phyloP scores from a whole-genome alignment of 768 basidiomycete species.

The Termitomyces titanicus region DNA sequence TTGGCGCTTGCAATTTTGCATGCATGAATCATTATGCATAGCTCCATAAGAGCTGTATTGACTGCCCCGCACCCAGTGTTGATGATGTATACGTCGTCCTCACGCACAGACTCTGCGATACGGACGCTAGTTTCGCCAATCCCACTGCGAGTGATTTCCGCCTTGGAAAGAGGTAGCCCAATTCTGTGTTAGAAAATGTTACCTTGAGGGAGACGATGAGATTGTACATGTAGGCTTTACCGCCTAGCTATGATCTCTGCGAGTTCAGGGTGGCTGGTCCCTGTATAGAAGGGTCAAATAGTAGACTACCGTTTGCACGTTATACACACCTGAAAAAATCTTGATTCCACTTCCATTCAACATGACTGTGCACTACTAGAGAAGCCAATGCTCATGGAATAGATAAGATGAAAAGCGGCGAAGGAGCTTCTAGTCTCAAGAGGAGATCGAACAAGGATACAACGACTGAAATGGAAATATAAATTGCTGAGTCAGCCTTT shows the following conservation, averaged over 20 bases:
- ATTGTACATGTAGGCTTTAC: constrained; percentile 40
- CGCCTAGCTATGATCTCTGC: constrained; percentile 91
- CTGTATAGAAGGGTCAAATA: constrained; percentile 34
- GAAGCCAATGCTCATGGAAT: constrained; percentile 5
- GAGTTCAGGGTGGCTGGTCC: constrained; percentile 93
- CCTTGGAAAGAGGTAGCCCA: constrained; percentile 83
- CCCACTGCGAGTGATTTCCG: constrained; percentile 82
- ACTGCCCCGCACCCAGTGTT: constrained; percentile 86
- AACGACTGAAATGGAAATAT: background rate
- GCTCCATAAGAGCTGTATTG: constrained; percentile 95
- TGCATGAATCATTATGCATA: constrained; percentile 98
- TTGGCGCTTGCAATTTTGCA: constrained; percentile 99
- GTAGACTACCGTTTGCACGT: background rate
- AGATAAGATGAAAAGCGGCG: background rate
- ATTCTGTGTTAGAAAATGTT: constrained; percentile 50
- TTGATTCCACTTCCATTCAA: constrained; percentile 56
- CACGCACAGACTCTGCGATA: constrained; percentile 92
- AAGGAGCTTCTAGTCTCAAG: background rate
- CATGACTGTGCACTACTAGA: constrained; percentile 26
- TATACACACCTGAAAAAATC: constrained; percentile 46
- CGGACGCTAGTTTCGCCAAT: constrained; percentile 91
- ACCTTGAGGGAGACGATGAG: constrained; percentile 16
- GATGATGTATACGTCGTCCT: constrained; percentile 98
- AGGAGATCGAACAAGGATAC: background rate
- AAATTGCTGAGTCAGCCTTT: constrained; percentile 10